These are phyloP conservation scores for Pseudopediastrum boryanum DNA, from an alignment of 139 green algal species.

Conservation along the genomic window DNA sequence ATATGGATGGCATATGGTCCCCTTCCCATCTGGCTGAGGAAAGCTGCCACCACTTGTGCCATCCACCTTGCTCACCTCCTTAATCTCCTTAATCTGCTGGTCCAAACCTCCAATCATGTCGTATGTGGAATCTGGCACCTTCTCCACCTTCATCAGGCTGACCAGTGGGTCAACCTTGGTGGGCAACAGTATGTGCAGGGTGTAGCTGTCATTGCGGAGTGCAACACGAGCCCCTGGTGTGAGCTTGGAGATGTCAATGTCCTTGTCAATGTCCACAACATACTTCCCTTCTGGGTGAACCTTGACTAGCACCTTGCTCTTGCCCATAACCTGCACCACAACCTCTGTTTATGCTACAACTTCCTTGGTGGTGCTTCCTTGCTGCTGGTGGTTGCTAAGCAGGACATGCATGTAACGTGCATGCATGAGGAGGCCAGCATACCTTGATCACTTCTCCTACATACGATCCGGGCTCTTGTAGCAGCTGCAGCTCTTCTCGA, in stretches of 20 bases:
- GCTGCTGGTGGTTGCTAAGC: background rate
- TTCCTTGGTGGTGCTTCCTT: background rate
- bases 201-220: slow-evolving; percentile 97
- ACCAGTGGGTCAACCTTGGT: slow-evolving; percentile 87
- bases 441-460: slow-evolving; percentile 99
- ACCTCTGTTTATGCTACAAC: background rate
- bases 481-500: slow-evolving; percentile 95
- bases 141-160: slow-evolving; percentile 99
- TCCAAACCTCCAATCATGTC: slow-evolving; percentile 99
- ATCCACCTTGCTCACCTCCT: slow-evolving; percentile 78
- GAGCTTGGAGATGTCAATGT: slow-evolving; percentile 84
- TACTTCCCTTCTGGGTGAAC: slow-evolving; percentile 99
- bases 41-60: no score
- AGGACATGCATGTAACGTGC: background rate
- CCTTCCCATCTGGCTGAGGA: no score
- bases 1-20: no score
- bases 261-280: slow-evolving; percentile 97
- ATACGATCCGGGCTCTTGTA: slow-evolving; percentile 98
- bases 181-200: slow-evolving; percentile 95
- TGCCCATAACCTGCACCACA: slow-evolving; percentile 95
- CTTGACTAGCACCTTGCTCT: slow-evolving; percentile 99
- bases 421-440: background rate
- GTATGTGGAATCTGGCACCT: slow-evolving; percentile 99
- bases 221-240: slow-evolving; percentile 87
- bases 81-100: slow-evolving; percentile 99